Conservation (phyloP, 2,329 filamentous ascomycete genomes). For the Colletotrichum brevisporum region DNA sequence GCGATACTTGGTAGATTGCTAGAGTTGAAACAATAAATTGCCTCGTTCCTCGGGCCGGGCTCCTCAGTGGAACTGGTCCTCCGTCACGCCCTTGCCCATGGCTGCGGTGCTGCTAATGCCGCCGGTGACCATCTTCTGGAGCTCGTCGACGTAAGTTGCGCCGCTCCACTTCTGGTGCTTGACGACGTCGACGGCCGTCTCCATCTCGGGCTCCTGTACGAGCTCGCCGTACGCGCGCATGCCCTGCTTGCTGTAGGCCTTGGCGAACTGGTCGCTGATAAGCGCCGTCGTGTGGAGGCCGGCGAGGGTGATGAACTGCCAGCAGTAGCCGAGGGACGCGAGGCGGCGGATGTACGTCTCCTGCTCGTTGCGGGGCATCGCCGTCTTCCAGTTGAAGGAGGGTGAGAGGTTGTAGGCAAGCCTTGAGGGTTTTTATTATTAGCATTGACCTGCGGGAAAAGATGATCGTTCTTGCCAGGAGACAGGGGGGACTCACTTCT, state of each 20-base stretch:
- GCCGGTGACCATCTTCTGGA: slow-evolving; percentile 97
- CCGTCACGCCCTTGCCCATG: slow-evolving; percentile 98
- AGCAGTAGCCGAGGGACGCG: slow-evolving; percentile 92
- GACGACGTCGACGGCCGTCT: slow-evolving; percentile 89
- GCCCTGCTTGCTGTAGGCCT: slow-evolving; percentile 83
- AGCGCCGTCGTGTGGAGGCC: slow-evolving; percentile 96
- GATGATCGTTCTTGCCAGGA: no score
- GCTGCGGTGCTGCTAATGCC: slow-evolving; percentile 92
- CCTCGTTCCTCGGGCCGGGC: background rate
- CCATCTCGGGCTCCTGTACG: slow-evolving; percentile 98
- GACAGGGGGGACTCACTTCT: slow-evolving; percentile 76
- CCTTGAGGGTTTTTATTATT: slow-evolving; percentile 57
- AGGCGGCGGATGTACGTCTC: slow-evolving; percentile 97
- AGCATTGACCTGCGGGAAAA: background rate
- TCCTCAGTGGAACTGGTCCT: slow-evolving; percentile 87
- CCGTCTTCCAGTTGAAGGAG: slow-evolving; percentile 99
- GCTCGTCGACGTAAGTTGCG: slow-evolving; percentile 92
- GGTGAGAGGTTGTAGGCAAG: slow-evolving; percentile 98
- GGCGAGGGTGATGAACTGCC: slow-evolving; percentile 99
- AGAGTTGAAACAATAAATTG: background rate
- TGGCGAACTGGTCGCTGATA: slow-evolving; percentile 89
- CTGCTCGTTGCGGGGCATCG: slow-evolving; percentile 92
- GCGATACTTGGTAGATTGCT: no score
- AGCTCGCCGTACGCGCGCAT: slow-evolving; percentile 98
- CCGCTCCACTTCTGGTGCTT: slow-evolving; percentile 99